Percentiles rank a stretch among this genome's conserved stretches.
Evolutionary conservation across 208 protist species (phyloP).

Genomic region (Wallacemonas collosoma): DNA sequence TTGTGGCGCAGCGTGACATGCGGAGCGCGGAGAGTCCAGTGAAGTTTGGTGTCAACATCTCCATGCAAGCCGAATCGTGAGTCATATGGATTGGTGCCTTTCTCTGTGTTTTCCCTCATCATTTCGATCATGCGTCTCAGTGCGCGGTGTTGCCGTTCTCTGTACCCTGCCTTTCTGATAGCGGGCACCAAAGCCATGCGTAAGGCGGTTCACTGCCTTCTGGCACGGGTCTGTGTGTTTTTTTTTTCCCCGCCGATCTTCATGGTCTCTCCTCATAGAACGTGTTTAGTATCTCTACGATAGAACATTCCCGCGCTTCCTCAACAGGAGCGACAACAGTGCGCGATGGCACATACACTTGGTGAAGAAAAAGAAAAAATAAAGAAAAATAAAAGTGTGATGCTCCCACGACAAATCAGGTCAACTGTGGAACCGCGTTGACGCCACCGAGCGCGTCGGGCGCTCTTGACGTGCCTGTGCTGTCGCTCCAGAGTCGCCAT

Average conservation of each 20-base stretch:
- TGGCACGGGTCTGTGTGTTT: neutral
- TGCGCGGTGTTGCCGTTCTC: neutral
- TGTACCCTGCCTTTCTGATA: neutral
- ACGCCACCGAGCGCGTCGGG: no score
- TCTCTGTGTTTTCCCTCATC: no score
- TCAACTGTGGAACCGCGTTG: no score
- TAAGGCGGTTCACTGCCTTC: no score
- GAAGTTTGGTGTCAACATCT: slow-evolving; percentile 64
- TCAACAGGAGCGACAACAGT: neutral
- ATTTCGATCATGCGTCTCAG: no score
- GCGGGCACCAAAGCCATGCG: no score
- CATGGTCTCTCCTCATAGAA: neutral
- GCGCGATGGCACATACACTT: neutral
- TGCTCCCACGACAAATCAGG: no score
- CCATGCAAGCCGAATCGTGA: slow-evolving; percentile 48
- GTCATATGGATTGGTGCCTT: no score
- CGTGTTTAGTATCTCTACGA: neutral
- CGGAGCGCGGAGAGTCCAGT: slow-evolving; percentile 28
- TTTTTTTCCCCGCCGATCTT: no score
- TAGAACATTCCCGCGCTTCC: neutral
- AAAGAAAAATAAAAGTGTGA: no score
- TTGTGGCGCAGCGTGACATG: slow-evolving; percentile 67
- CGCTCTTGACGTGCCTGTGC: no score
- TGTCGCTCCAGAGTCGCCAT: no score
- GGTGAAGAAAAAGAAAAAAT: neutral